phyloP scores from a whole-genome alignment of 768 basidiomycete genomes.

The Mycena floridula region DNA sequence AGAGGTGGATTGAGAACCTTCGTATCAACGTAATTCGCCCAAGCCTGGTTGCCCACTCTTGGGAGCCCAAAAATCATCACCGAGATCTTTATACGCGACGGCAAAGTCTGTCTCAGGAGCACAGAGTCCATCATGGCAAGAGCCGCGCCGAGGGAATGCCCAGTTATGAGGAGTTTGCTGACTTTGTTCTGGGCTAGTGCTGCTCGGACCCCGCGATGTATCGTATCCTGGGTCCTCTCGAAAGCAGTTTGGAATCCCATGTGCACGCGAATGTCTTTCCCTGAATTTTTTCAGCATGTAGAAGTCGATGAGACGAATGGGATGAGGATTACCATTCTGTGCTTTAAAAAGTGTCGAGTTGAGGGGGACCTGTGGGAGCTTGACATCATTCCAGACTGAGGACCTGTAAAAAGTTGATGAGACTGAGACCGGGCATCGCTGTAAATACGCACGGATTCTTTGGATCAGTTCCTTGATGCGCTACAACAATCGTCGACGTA shows the following conservation, averaged over 20 bases:
- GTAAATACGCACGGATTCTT: slow-evolving; percentile 10
- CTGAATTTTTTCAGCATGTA: no score
- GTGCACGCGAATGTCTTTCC: no score
- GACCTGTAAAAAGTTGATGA: no score
- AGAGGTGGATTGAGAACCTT: slow-evolving; percentile 6
- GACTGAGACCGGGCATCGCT: no score
- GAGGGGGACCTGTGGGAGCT: background rate
- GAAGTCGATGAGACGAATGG: no score
- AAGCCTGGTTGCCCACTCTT: slow-evolving; percentile 5
- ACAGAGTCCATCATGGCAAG: background rate
- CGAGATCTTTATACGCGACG: background rate
- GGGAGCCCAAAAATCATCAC: background rate
- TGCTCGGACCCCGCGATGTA: background rate
- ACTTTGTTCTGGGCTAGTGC: background rate
- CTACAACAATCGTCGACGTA: slow-evolving; percentile 17
- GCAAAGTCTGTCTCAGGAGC: background rate
- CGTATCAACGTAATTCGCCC: slow-evolving; percentile 7
- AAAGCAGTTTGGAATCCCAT: no score
- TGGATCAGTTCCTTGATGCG: slow-evolving; percentile 21
- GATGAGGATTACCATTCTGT: background rate
- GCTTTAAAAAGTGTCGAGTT: background rate
- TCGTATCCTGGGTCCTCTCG: background rate
- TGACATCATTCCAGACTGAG: background rate
- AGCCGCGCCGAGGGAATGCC: background rate
- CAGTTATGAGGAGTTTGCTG: background rate